Evolutionary conservation across 345 rosid genomes (phyloP).

Genomic region (Schrenkiella parvula): DNA sequence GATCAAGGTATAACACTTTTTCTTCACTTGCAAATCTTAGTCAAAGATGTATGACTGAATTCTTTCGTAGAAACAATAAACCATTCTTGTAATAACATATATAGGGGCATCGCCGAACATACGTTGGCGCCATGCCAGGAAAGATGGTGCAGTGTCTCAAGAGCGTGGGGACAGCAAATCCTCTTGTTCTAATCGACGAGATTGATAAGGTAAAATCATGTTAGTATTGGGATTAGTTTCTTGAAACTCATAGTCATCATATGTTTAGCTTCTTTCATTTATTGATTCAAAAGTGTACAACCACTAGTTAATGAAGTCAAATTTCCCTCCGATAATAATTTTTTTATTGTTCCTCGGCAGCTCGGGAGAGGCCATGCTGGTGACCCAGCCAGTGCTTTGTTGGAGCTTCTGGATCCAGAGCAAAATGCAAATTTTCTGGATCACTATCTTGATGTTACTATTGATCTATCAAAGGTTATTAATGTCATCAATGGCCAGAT

Average conservation of each 20-base stretch:
- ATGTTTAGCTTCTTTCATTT: background rate
- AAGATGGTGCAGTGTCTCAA: conserved; percentile 99
- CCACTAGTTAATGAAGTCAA: background rate
- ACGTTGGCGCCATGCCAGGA: conserved; percentile 99
- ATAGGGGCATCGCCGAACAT: conserved; percentile 99
- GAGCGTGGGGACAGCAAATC: conserved; percentile 97
- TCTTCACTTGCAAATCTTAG: background rate
- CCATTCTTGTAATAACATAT: conserved; percentile 23
- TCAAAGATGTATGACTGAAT: background rate
- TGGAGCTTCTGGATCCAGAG: conserved; percentile 99
- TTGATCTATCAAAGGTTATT: conserved; percentile 89
- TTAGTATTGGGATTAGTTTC: conserved; percentile 9
- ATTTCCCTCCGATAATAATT: background rate
- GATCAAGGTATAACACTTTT: conserved; percentile 66
- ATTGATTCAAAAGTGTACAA: background rate
- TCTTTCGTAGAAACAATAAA: background rate
- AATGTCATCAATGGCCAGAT: conserved; percentile 8
- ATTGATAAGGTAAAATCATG: conserved; percentile 76
- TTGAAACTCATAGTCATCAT: background rate
- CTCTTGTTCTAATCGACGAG: conserved; percentile 98
- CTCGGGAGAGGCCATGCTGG: conserved; percentile 97
- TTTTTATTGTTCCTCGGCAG: conserved; percentile 39
- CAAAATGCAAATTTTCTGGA: conserved; percentile 98
- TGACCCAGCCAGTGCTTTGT: conserved; percentile 97
- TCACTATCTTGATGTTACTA: conserved; percentile 96